Evolutionary conservation across 176 grass and related monocot species (phyloP), one percentile per base, ranked within the genome.

Genomic region (Chloris gayana): DNA sequence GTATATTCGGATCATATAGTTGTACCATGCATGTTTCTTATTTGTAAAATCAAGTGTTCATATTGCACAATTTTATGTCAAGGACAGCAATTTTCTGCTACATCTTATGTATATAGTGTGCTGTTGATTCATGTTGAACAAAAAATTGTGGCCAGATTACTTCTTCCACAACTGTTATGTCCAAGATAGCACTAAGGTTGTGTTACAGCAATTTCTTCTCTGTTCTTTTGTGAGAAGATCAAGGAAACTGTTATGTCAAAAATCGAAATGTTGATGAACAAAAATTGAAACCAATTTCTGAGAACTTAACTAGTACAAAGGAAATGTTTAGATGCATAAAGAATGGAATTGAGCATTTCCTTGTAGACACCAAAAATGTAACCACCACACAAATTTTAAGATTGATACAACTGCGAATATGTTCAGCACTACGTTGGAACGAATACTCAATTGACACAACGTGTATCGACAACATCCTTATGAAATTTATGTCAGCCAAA

Each of bases 41-140:
- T 58, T 42, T 75, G 64, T 49, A 80, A 83, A 76, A 69, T 60
- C 29, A 24, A n/a, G 27, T 46, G 59, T 70, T 76, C 67, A 65
- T 86, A 54, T 17, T 84, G 74, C 60, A 85, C 74, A 72, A 45
- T 51, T 41, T 62, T 46, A 50, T 31, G 18, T n/a, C 0, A 4
- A 26, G 4, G 7, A 64, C 14, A 44, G 58, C 19, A 62, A 31
- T 87, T 80, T 61, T 61, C 12, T 29, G 58, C 58, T 27, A 29
- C 9, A 29, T 61, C 4, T 29, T 14, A 27, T 61, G 58, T 14
- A 61, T 14, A 61, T 61, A 29, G 3, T 2, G 24, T 60, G 25
- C 9, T 61, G 25, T 14, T 61, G 13, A 24, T 61, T 29, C 3
- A 26, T 29, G 12, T 29, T 61, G 11, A 61, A 27, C 24, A 61